Evolutionary conservation across 768 basidiomycete genomes (phyloP).

Genomic region (Lentinula guzmanii): DNA sequence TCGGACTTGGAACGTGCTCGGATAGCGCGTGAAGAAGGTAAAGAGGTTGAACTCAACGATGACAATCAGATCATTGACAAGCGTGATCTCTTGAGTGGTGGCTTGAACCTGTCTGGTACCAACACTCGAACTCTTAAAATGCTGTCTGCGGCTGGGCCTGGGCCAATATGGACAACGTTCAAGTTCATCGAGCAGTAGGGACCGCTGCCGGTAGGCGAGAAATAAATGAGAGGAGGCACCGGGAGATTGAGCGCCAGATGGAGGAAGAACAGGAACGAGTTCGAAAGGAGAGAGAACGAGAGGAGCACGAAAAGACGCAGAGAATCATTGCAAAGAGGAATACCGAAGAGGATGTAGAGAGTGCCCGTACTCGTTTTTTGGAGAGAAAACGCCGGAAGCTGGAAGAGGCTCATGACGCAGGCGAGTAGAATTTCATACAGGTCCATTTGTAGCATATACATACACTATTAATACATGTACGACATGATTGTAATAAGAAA

Average conservation of each 20-base stretch:
- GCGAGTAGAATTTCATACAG: background rate
- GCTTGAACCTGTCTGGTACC: constrained; percentile 82
- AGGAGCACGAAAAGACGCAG: constrained; percentile 60
- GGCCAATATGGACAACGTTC: constrained; percentile 23
- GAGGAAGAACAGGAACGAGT: constrained; percentile 64
- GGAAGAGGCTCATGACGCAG: constrained; percentile 27
- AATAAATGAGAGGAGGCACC: constrained; percentile 76
- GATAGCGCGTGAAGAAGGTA: constrained; percentile 62
- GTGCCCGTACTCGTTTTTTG: constrained; percentile 68
- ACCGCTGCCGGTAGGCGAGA: constrained; percentile 74
- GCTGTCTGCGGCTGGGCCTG: constrained; percentile 21
- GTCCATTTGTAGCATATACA: background rate
- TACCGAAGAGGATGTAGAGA: constrained; percentile 64
- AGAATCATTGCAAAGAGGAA: constrained; percentile 71
- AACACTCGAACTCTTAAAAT: constrained; percentile 70
- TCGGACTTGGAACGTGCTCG: constrained; percentile 74
- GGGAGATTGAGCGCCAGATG: constrained; percentile 76
- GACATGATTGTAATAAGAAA: background rate
- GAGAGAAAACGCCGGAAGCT: constrained; percentile 75
- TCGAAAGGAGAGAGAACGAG: constrained; percentile 46
- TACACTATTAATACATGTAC: background rate
- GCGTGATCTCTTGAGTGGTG: constrained; percentile 84
- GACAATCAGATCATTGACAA: constrained; percentile 98
- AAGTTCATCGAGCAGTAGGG: constrained; percentile 75
- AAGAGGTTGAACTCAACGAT: constrained; percentile 90